phyloP scores from a whole-genome alignment of 1,284 basidiomycete species.

The Inonotus obliquus region DNA sequence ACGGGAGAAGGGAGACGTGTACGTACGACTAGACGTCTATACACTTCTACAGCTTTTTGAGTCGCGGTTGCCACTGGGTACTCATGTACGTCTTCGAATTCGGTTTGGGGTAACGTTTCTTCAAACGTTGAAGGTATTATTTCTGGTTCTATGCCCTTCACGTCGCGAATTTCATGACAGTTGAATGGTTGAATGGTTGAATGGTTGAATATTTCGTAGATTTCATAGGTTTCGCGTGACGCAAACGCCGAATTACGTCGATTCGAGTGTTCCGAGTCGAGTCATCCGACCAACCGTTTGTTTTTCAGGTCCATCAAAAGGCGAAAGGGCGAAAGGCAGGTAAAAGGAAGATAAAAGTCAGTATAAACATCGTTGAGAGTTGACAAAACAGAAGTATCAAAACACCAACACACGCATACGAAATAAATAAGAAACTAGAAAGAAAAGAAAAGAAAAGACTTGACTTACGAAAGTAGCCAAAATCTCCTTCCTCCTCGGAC shows the following conservation, averaged over 20 bases:
- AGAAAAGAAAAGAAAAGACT: conserved; percentile 21
- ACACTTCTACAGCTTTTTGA: conserved; percentile 93
- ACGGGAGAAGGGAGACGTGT: too few species aligned
- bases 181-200: neutral
- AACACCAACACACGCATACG: too few species aligned
- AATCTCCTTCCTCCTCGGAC: conserved; percentile 83
- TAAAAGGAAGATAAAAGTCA: neutral
- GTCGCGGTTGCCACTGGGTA: conserved; percentile 92
- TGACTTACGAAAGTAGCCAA: conserved; percentile 69
- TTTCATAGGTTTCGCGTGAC: too few species aligned
- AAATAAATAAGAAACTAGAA: too few species aligned
- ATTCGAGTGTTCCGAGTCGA: too few species aligned
- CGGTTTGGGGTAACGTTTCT: conserved; percentile 70
- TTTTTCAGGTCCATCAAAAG: too few species aligned
- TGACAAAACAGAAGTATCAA: too few species aligned
- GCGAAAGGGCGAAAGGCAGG: too few species aligned
- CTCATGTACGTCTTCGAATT: conserved; percentile 79
- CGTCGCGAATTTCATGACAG: neutral
- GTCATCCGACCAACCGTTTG: too few species aligned
- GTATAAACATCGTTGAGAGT: neutral
- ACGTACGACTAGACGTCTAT: conserved; percentile 76
- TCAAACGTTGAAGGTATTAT: conserved; percentile 86
- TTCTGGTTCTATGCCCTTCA: conserved; percentile 81
- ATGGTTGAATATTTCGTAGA: conserved; percentile 19
- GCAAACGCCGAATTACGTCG: too few species aligned